Evolutionary conservation across 768 basidiomycete genomes (phyloP), one percentile per base, ranked within the genome.

Genomic region (Pisolithus albus): DNA sequence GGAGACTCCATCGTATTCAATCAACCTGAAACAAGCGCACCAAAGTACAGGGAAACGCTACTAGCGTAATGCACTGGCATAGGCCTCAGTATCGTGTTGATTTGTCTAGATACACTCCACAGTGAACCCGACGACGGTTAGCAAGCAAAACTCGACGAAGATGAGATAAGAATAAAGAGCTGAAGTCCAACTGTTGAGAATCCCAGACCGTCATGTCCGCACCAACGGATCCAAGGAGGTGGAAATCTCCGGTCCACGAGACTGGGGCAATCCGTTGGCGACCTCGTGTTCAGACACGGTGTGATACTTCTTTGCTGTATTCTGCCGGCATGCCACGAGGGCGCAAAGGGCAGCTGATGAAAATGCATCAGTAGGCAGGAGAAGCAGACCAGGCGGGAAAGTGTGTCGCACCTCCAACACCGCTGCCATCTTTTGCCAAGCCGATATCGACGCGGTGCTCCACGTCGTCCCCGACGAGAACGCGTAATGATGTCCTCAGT

Each of bases 361-460:
- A 46, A 13, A 24, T 28, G 32, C 28, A 28, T 18, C 16, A 21
- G 26, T n/a, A 46, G 15, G 23, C 11, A 9, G 28, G 28, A 8
- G 15, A n/a, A 30, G 32, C 30, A 11, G 30, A 4, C n/a, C 16
- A 52, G 11, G 9, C 15, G 15, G 18, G 4, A 19, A 23, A 34
- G 18, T 34, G 32, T 16, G n/a, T 36, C 87, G 71, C 67, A 96
- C 94, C 95, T 63, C 96, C 96, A 39, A 93, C 92, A 36, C 95
- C 96, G 61, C 91, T 94, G 11, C 96, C 96, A 59, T 99, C 96
- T 68, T 96, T 98, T 4, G 96, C 96, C 64, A 98, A 65, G 36
- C 92, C 95, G 60, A 98, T 88, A 46, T 85, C 78, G 1, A 96
- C 83, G 28, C 82, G 74, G 61, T 81, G 75, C 72, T 94, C 92